Evolutionary conservation across 1,284 basidiomycete genomes (phyloP), one percentile per base, ranked within the genome.

Genomic region (Apiotrichum gracile): DNA sequence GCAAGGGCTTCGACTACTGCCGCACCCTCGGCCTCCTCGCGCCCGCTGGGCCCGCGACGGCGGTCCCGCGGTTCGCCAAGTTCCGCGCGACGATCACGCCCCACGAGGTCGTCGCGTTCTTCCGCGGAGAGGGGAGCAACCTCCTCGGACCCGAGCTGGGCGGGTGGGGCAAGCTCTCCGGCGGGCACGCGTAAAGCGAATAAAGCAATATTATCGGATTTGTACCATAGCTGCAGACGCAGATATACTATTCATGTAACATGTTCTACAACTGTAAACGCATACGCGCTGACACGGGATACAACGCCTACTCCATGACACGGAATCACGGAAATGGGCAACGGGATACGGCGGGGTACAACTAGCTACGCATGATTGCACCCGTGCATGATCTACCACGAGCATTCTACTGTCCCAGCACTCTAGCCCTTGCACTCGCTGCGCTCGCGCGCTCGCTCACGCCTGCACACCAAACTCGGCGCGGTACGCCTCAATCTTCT

Each of bases 401-500:
- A 13, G 6, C 27, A 6, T 7, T 29, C 12, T 31, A 31, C 31
- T 10, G n/a, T n/a, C n/a, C n/a, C n/a, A n/a, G n/a, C n/a, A 31
- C 5, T 31, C 31, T 31, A 10, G 31, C 3, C 31, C 31, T 31
- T n/a, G n/a, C n/a, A n/a, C n/a, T n/a, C n/a, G n/a, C n/a, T n/a
- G n/a, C n/a, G n/a, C n/a, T n/a, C n/a, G n/a, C n/a, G n/a, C n/a
- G n/a, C n/a, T n/a, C n/a, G n/a, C 34, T 44, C 51, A 56, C 1
- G 45, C 52, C 49, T 62, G 62, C 38, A 79, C 78, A 6, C 92
- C 91, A 68, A 91, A 97, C 66, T 83, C 73, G 45, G 85, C 78
- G 77, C 88, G 80, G 71, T 98, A 97, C 49, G 79, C 81, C 69
- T 82, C 80, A 88, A 97, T 93, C 49, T 78, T 79, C 52, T 77